These are phyloP conservation scores for Calocera cornea DNA, from an alignment of 768 basidiomycete species.

Conservation along the genomic window DNA sequence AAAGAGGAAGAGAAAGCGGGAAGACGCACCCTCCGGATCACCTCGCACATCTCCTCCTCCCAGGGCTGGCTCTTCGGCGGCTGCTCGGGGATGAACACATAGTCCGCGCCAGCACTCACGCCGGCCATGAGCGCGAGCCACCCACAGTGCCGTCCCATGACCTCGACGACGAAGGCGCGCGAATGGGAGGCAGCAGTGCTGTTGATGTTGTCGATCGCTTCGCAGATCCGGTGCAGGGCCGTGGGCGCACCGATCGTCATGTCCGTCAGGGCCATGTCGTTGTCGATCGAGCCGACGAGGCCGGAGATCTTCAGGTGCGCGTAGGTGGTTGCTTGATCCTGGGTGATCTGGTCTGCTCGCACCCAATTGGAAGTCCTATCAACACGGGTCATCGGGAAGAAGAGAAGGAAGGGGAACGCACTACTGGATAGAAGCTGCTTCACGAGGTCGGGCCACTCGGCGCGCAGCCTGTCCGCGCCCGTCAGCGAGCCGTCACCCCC, in stretches of 20 bases:
- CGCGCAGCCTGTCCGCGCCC: constrained; percentile 84
- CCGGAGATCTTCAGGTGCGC: constrained; percentile 89
- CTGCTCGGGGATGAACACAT: constrained; percentile 91
- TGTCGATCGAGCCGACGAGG: constrained; percentile 98
- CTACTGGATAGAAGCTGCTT: constrained; percentile 51
- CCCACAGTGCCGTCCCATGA: constrained; percentile 99
- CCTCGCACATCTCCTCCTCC: constrained; percentile 84
- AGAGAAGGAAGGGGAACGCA: constrained; percentile 18
- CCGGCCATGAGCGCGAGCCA: constrained; percentile 93
- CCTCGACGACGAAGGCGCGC: constrained; percentile 93
- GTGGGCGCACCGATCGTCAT: constrained; percentile 94
- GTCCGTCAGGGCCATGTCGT: constrained; percentile 97
- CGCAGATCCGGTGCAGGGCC: constrained; percentile 91
- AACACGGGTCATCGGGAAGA: neutral
- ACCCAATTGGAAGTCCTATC: neutral
- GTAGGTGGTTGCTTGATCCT: constrained; percentile 54
- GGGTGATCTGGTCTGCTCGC: constrained; percentile 51
- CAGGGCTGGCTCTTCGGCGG: constrained; percentile 69
- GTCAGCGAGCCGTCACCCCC: constrained; percentile 96
- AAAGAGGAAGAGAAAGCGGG: neutral
- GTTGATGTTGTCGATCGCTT: constrained; percentile 95
- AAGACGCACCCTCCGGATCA: constrained; percentile 55
- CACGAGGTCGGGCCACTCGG: constrained; percentile 87
- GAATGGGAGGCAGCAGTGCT: constrained; percentile 94
- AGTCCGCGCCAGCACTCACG: constrained; percentile 87